Evolutionary conservation across 305 asterid genomes (phyloP).

Genomic region (Stenogyne calaminthoides): DNA sequence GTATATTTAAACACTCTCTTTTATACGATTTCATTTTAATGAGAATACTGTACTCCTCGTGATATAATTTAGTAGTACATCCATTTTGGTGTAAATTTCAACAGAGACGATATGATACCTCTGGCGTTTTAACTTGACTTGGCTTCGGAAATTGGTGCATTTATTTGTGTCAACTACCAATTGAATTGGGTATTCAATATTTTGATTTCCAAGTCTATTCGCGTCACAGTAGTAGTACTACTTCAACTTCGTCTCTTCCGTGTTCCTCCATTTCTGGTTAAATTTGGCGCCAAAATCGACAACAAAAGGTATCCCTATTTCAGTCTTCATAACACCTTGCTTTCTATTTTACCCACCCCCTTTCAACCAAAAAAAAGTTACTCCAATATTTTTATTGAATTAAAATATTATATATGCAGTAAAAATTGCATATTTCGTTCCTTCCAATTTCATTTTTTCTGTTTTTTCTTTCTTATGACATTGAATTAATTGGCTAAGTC

Average conservation of each 20-base stretch:
- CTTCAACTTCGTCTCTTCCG: not conserved
- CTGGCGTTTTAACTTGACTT: not conserved
- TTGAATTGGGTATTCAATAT: not conserved
- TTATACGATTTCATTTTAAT: not conserved
- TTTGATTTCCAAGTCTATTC: too few relatives aligned
- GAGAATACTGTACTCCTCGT: too few relatives aligned
- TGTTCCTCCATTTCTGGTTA: not conserved
- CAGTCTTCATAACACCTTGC: not conserved
- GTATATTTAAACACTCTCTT: not conserved
- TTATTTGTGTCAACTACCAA: not conserved
- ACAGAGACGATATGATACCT: too few relatives aligned
- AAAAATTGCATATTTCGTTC: not conserved
- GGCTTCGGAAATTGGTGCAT: not conserved
- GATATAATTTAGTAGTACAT: too few relatives aligned
- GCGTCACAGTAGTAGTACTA: not conserved
- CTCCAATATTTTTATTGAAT: too few relatives aligned
- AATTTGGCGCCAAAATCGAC: too few relatives aligned
- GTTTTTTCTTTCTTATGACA: not conserved
- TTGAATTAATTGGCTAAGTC: too few relatives aligned
- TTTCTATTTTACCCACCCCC: not conserved
- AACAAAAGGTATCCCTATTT: not conserved
- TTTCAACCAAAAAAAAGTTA: not conserved
- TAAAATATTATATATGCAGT: too few relatives aligned
- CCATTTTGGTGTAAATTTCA: too few relatives aligned
- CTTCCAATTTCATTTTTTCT: not conserved